A percentile compares a stretch with the other conserved stretches of the same genome.
Conservation (phyloP, 768 basidiomycete species). For the Artomyces pyxidatus region DNA sequence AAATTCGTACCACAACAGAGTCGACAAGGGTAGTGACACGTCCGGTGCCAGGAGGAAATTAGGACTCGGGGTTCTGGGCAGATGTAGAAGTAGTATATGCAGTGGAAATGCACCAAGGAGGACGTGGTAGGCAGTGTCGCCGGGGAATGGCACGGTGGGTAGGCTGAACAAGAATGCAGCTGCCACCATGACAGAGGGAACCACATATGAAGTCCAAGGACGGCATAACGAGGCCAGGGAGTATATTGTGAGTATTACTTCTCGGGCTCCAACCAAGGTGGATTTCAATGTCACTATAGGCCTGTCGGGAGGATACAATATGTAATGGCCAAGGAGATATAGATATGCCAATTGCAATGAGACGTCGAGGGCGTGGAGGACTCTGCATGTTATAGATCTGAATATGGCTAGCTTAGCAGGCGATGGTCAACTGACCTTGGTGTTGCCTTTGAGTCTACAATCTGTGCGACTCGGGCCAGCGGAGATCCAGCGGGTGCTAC, state of each 20-base stretch:
- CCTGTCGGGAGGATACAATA: slow-evolving; percentile 28
- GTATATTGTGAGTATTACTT: slow-evolving; percentile 31
- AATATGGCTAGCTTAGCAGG: not conserved
- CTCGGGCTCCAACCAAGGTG: slow-evolving; percentile 25
- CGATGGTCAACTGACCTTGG: slow-evolving; percentile 32
- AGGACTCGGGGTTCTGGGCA: slow-evolving; percentile 36
- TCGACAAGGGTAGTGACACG: slow-evolving; percentile 35
- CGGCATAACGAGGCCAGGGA: slow-evolving; percentile 29
- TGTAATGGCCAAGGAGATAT: slow-evolving; percentile 29
- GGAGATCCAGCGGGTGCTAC: slow-evolving; percentile 1
- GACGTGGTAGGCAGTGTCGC: slow-evolving; percentile 31
- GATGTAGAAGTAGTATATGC: slow-evolving; percentile 38
- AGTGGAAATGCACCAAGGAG: slow-evolving; percentile 34
- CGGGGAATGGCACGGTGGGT: slow-evolving; percentile 36
- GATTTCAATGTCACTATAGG: slow-evolving; percentile 19
- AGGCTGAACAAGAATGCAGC: slow-evolving; percentile 33
- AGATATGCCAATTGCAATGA: slow-evolving; percentile 32
- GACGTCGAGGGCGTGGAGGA: slow-evolving; percentile 37
- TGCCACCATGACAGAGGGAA: slow-evolving; percentile 31
- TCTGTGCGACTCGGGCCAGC: slow-evolving; percentile 8
- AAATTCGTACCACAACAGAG: slow-evolving; percentile 33
- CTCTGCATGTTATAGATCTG: slow-evolving; percentile 24
- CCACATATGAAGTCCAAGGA: slow-evolving; percentile 24
- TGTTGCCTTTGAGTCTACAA: slow-evolving; percentile 33
- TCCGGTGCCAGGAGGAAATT: slow-evolving; percentile 33